Conservation (phyloP, 116 monocot genomes). For the Cymodocea nodosa region DNA sequence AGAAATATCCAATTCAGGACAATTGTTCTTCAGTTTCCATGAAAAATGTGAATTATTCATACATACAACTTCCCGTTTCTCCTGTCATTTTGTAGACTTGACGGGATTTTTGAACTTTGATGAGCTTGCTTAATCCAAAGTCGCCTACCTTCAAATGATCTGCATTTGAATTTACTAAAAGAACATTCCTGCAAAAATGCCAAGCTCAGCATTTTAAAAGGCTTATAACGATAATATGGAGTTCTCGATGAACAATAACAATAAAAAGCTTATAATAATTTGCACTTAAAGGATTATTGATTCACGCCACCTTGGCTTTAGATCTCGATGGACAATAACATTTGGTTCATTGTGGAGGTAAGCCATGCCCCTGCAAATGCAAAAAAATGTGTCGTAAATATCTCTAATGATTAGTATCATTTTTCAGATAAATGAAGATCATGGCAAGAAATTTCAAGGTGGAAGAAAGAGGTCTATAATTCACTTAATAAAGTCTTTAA, state of each 20-base stretch:
- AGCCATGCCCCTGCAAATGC: constrained; percentile 68
- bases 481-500: no score
- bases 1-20: background rate
- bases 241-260: constrained; percentile 88
- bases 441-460: no score
- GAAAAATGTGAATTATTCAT: background rate
- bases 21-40: background rate
- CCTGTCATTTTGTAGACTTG: constrained; percentile 99
- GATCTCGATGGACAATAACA: constrained; percentile 91
- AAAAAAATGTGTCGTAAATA: no score
- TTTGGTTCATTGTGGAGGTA: constrained; percentile 99
- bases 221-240: background rate
- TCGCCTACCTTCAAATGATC: constrained; percentile 98
- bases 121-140: constrained; percentile 94
- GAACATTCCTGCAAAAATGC: constrained; percentile 65
- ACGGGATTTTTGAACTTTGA: constrained; percentile 74
- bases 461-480: no score
- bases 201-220: background rate
- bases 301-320: constrained; percentile 74
- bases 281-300: no score
- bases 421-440: no score
- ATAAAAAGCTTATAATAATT: no score
- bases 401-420: no score
- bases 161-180: constrained; percentile 86
- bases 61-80: constrained; percentile 99